Evolutionary conservation across 2,329 filamentous ascomycete species (phyloP).

Genomic region (Tolypocladium amazonense): DNA sequence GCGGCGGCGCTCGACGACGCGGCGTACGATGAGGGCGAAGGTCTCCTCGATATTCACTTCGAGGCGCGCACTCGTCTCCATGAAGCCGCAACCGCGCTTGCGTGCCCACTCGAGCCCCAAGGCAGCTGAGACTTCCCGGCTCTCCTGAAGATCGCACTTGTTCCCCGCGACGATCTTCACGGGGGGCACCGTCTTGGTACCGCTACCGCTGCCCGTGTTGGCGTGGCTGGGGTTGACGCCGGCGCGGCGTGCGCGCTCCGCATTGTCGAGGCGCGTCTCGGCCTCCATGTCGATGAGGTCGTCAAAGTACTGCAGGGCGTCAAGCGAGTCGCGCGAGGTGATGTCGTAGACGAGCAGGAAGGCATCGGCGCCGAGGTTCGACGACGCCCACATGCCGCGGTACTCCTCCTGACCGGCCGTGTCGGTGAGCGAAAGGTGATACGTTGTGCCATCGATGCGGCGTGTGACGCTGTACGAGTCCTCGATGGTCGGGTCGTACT

Average conservation of each 20-base stretch:
- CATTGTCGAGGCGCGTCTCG: conserved; percentile 57
- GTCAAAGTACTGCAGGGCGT: conserved; percentile 68
- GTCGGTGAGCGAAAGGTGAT: conserved; percentile 71
- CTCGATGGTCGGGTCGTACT: conserved; percentile 73
- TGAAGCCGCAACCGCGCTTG: conserved; percentile 65
- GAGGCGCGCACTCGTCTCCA: conserved; percentile 77
- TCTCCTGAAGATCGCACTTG: conserved; percentile 71
- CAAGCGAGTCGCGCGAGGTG: conserved; percentile 56
- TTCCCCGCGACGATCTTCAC: conserved; percentile 80
- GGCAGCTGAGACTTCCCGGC: conserved; percentile 56
- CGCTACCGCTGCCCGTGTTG: conserved; percentile 17
- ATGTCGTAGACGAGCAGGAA: conserved; percentile 87
- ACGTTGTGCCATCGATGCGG: conserved; percentile 67
- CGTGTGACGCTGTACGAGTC: conserved; percentile 80
- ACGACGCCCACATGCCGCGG: conserved; percentile 73
- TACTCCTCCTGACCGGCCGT: conserved; percentile 88
- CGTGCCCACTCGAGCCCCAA: conserved; percentile 70
- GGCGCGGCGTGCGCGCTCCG: conserved; percentile 36
- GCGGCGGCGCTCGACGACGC: conserved; percentile 47
- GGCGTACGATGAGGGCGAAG: conserved; percentile 58
- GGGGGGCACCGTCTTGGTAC: conserved; percentile 49
- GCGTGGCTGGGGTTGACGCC: conserved; percentile 22
- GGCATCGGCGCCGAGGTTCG: conserved; percentile 69
- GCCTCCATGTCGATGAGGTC: conserved; percentile 76
- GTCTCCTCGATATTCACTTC: conserved; percentile 88